Base-by-base conservation (phyloP, 495 filamentous ascomycete species). In the Aspergillus sclerotiicarbonarius region DNA sequence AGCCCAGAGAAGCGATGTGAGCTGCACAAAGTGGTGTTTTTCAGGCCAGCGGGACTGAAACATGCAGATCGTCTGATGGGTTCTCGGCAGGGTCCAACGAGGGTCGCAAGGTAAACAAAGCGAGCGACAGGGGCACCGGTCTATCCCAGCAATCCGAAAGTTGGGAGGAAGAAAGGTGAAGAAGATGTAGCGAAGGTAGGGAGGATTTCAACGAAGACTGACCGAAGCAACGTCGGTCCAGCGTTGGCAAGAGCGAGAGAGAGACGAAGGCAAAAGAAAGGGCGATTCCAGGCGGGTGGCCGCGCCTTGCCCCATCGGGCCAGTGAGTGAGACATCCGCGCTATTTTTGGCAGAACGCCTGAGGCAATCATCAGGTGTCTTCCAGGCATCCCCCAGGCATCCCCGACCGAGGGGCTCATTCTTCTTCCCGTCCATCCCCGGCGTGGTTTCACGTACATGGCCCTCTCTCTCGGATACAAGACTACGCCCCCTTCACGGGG, bases 61-160 rank as follows among this genome's bases (percentile, higher is more conserved):
- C 53, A 50, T 56, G 54, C 46, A 60, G 55, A 59, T 63, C 49
- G 58, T 52, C 53, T 59, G 53, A 66, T 63, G 53, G 55, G 50
- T 57, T 53, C 44, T 54, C 50, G 43, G 53, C 51, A 50, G 55
- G 58, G 54, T 50, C 45, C 60, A 51, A 50, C 51, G 18, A 54
- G 58, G 48, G 54, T 30, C 33, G 37, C 8, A 56, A 52, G 33
- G 61, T 67, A 67, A 67, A 67, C 64, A 67, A 57, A 67, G 64
- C 61, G 64, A 67, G 64, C 54, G 64, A 67, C 64, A 49, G 56
- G 32, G 46, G 15, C 13, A 33, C 12, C 19, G 41, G 37, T 12
- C 52, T 45, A 30, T 32, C 18, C 4, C 53, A 54, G 29, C 35
- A 51, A 13, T 41, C 30, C 45, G 32, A 32, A 13, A n/a, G 39